Evolutionary conservation across 2,329 filamentous ascomycete genomes (phyloP).

Genomic region (Fusarium sulawesiense): DNA sequence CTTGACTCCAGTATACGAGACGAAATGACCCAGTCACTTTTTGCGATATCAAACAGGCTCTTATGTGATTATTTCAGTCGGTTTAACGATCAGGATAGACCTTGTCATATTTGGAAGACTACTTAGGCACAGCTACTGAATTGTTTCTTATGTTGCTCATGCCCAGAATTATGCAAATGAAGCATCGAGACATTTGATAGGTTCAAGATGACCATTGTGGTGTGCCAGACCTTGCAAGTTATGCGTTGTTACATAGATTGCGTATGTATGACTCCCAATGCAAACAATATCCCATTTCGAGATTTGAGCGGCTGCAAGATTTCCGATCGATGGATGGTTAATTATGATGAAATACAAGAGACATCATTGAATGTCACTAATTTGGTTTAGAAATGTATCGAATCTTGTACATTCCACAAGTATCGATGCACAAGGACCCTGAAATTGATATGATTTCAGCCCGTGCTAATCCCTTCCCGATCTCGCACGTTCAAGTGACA

Average conservation of each 20-base stretch:
- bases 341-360: background rate
- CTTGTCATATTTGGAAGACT: accelerated
- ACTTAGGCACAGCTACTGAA: background rate
- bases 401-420: slow-evolving; percentile 35
- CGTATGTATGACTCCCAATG: slow-evolving; percentile 13
- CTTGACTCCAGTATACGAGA: background rate
- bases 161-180: background rate
- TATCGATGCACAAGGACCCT: slow-evolving; percentile 23
- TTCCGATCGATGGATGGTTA: slow-evolving; percentile 34
- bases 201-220: background rate
- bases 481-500: slow-evolving; percentile 7
- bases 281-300: slow-evolving; percentile 20
- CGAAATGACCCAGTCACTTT: background rate
- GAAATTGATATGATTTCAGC: slow-evolving; percentile 22
- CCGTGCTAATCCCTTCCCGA: slow-evolving; percentile 40
- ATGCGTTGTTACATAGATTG: slow-evolving; percentile 24
- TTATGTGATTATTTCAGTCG: background rate
- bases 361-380: background rate
- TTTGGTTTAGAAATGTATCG: background rate
- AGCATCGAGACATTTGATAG: background rate
- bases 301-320: slow-evolving; percentile 30
- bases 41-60: background rate
- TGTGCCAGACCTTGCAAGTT: slow-evolving; percentile 2
- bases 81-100: background rate
- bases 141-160: background rate